phyloP scores from a whole-genome alignment of 129 eudicot genomes.

The Flaveria robusta region DNA sequence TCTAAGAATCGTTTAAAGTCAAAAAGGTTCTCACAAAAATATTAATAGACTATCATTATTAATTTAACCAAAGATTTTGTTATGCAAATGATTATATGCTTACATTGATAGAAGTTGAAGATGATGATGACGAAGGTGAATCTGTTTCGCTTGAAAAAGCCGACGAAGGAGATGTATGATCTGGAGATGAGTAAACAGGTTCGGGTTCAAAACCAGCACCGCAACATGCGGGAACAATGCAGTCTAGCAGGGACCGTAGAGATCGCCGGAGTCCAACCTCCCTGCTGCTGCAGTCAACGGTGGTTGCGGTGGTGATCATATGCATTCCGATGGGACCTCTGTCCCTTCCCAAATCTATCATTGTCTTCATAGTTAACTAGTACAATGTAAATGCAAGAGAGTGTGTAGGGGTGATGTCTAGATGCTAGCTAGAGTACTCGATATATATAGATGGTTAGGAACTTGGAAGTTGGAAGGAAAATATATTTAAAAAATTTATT shows the following conservation, averaged over 20 bases:
- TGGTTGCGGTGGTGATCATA: slow-evolving; percentile 36
- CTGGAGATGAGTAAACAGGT: slow-evolving; percentile 19
- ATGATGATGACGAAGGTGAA: slow-evolving; percentile 27
- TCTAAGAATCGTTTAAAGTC: no score
- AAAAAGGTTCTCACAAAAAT: no score
- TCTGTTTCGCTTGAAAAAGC: slow-evolving; percentile 39
- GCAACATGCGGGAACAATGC: slow-evolving; percentile 38
- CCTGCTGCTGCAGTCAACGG: slow-evolving; percentile 41
- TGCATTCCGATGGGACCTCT: slow-evolving; percentile 45
- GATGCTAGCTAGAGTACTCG: slow-evolving; percentile 30
- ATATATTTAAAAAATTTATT: no score
- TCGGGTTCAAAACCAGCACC: slow-evolving; percentile 39
- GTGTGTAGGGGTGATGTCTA: slow-evolving; percentile 29
- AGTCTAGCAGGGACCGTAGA: slow-evolving; percentile 36
- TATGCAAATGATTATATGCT: background rate
- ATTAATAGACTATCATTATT: no score
- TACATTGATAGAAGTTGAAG: slow-evolving; percentile 14
- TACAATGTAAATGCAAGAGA: slow-evolving; percentile 9
- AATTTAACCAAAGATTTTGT: background rate
- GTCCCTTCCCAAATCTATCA: slow-evolving; percentile 48
- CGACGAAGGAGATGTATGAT: slow-evolving; percentile 27
- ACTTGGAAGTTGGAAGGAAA: background rate
- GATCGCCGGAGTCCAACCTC: slow-evolving; percentile 42
- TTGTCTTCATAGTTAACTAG: slow-evolving; percentile 32
- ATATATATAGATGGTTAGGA: slow-evolving; percentile 33